Evolutionary conservation across 768 basidiomycete genomes (phyloP), one percentile per base, ranked within the genome.

Genomic region (Leccinum barrowsii): DNA sequence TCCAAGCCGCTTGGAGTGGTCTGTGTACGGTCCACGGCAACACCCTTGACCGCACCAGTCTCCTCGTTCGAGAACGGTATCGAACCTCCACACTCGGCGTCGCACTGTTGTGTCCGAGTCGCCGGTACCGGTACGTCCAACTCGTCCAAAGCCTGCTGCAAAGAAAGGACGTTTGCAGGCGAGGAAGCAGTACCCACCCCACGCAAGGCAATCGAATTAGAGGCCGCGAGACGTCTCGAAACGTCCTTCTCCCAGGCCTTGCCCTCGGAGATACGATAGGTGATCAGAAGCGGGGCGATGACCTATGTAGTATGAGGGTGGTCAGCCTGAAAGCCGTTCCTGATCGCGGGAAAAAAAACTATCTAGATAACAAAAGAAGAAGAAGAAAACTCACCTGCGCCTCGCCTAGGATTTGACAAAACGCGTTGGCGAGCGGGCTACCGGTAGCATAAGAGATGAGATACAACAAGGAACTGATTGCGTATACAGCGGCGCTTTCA

Each of bases 251-350:
- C 63, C 80, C 78, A 80, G 1, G 77, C 80, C 19, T 75, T 73
- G 15, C 80, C 80, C 58, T 77, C 70, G 2, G 78, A 75, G 8
- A 81, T 68, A 19, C 80, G 76, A 46, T 77, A 77, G 34, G 78
- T 79, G 57, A 82, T 81, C 22, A 81, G 71, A 60, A 79, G 77
- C 0, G 76, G 74, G 11, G 80, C 78, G 32, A 80, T 74, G 67
- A 78, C 73, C 80, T 26, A 26, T 26, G 24, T 26, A 26, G 34
- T 19, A 19, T 7, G n/a, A 60, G 2, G 12, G 17, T 49, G 47
- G 11, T 28, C 17, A 34, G 17, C 30, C 24, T 15, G 17, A 6
- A 7, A 40, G 3, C 13, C 3, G 32, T 63, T 34, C 59, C 50
- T 24, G 40, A n/a, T n/a, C 40, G 8, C 35, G 15, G 7, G 13